Evolutionary conservation across 2,329 filamentous ascomycete genomes (phyloP).

Genomic region (Colletotrichum sp.): DNA sequence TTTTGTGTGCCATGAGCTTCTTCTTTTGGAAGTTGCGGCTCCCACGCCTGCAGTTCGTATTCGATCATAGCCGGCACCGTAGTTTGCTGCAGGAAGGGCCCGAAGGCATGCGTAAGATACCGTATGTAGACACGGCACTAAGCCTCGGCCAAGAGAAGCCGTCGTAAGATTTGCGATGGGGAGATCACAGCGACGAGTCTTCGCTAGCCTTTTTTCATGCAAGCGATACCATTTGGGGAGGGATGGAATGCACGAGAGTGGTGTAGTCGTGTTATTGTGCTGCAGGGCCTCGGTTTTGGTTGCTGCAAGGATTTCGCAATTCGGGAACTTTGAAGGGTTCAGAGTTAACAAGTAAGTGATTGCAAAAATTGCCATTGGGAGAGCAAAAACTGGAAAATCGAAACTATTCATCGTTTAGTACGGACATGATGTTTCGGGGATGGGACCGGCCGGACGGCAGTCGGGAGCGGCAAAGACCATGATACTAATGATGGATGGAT

Average conservation of each 20-base stretch:
- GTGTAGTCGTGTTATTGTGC: neutral
- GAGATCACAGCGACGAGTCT: neutral
- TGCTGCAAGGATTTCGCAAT: neutral
- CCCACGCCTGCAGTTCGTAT: neutral
- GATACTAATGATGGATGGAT: neutral
- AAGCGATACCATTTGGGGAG: neutral
- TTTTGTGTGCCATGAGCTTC: neutral
- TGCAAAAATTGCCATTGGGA: neutral
- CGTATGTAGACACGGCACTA: neutral
- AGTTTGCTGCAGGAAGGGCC: neutral
- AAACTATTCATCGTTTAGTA: neutral
- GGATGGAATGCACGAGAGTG: neutral
- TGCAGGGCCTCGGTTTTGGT: neutral
- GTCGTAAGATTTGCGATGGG: neutral
- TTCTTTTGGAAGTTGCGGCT: neutral
- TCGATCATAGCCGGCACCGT: neutral
- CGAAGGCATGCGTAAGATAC: neutral
- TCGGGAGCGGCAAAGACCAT: constrained; percentile 2
- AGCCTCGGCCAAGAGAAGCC: neutral
- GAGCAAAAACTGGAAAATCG: neutral
- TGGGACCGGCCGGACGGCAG: neutral
- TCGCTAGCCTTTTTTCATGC: neutral
- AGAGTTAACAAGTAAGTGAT: neutral
- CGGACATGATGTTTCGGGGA: neutral
- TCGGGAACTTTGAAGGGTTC: neutral